Conservation (phyloP, 441 rosid species). For the Gossypium trilobum region DNA sequence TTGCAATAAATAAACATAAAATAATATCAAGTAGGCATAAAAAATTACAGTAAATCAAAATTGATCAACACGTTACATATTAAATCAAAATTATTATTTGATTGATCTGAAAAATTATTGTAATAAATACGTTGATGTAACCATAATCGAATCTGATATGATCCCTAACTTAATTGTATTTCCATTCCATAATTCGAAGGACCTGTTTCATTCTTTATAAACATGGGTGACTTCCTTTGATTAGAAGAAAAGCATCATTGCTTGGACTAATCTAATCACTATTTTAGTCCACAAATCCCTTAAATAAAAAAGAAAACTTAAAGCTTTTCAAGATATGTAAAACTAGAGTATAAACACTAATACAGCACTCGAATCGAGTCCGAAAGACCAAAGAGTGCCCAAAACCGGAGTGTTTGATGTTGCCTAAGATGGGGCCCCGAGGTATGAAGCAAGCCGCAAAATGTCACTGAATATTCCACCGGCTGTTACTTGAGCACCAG, state of each 20-base stretch:
- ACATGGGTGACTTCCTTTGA: background rate
- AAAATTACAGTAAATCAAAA: no score
- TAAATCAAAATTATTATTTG: no score
- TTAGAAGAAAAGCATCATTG: no score
- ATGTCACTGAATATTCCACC: slow-evolving; percentile 93
- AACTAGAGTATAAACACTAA: background rate
- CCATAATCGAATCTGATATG: background rate
- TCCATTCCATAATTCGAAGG: background rate
- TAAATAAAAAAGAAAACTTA: background rate
- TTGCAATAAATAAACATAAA: no score
- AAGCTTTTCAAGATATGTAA: background rate
- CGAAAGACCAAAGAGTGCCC: background rate
- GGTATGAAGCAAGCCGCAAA: slow-evolving; percentile 80
- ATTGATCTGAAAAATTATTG: background rate
- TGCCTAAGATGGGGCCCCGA: slow-evolving; percentile 78
- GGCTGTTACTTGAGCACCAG: slow-evolving; percentile 97
- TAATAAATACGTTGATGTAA: background rate
- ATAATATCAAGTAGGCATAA: no score
- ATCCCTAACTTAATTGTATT: background rate
- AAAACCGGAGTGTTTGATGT: background rate
- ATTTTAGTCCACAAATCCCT: background rate
- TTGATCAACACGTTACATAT: no score
- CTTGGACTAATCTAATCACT: background rate
- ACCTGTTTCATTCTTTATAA: background rate
- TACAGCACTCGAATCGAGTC: background rate